A percentile compares a stretch with the other conserved stretches of the same genome.
phyloP scores from a whole-genome alignment of 1,284 basidiomycete genomes.

The Ganoderma resinaceum region DNA sequence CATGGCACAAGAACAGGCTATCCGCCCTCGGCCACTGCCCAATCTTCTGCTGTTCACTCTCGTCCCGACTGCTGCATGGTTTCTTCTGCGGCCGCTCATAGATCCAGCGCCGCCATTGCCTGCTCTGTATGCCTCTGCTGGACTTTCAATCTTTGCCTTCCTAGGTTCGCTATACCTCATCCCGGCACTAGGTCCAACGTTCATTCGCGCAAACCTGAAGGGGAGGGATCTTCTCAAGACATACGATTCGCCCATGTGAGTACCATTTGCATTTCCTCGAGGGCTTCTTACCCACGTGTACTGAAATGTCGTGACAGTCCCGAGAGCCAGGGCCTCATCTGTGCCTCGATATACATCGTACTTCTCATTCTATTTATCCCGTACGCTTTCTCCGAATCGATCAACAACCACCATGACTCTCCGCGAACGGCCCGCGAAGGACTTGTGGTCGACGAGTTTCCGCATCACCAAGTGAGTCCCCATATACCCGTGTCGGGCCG shows the following conservation, averaged over 20 bases:
- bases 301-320: constrained; percentile 63
- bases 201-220: constrained; percentile 79
- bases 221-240: constrained; percentile 86
- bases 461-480: constrained; percentile 83
- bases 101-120: constrained; percentile 73
- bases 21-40: constrained; percentile 60
- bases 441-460: constrained; percentile 74
- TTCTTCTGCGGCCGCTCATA: constrained; percentile 71
- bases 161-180: constrained; percentile 76
- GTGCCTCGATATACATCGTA: constrained; percentile 89
- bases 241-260: constrained; percentile 76
- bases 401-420: constrained; percentile 54
- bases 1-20: constrained; percentile 32
- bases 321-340: constrained; percentile 92
- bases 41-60: constrained; percentile 59
- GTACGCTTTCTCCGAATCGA: constrained; percentile 83
- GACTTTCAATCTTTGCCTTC: constrained; percentile 84
- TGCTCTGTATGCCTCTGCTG: constrained; percentile 75
- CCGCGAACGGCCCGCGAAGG: constrained; percentile 58
- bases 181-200: constrained; percentile 76
- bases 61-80: constrained; percentile 72
- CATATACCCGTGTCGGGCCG: constrained; percentile 3
- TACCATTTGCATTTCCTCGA: constrained; percentile 23
- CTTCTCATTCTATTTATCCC: constrained; percentile 89
- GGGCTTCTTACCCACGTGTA: not conserved